Percentiles rank a stretch among this genome's conserved stretches.
Conservation (phyloP, 805 yeast species). For the Metschnikowia shivogae region DNA sequence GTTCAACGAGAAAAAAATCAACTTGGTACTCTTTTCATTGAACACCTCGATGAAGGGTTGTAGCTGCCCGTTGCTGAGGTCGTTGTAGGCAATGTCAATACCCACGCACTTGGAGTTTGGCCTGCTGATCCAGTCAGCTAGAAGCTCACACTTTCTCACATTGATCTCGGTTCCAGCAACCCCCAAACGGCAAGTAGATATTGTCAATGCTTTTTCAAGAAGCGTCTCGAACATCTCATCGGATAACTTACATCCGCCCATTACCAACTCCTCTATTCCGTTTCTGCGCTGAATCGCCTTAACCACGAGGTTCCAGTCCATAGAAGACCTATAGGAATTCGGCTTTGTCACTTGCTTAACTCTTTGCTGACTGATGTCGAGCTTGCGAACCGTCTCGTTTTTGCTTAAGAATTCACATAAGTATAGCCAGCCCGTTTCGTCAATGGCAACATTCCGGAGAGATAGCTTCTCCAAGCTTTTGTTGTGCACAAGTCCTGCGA, state of each 20-base stretch:
- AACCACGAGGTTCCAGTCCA: constrained; percentile 53
- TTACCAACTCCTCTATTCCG: constrained; percentile 55
- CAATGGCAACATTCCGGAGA: constrained; percentile 53
- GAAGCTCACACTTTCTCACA: constrained; percentile 33
- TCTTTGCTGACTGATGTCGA: constrained; percentile 56
- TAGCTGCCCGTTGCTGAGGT: constrained; percentile 44
- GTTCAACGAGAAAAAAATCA: constrained; percentile 51
- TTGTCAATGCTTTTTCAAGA: constrained; percentile 37
- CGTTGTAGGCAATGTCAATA: constrained; percentile 53
- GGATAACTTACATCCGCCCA: constrained; percentile 51
- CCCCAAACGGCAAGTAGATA: constrained; percentile 48
- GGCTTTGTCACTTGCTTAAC: constrained; percentile 44
- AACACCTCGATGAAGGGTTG: constrained; percentile 44
- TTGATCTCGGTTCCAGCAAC: constrained; percentile 51
- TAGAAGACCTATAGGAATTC: constrained; percentile 36
- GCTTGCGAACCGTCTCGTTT: constrained; percentile 42
- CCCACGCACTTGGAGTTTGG: constrained; percentile 47
- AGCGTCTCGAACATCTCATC: constrained; percentile 40
- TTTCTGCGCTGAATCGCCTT: constrained; percentile 41
- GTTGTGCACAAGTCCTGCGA: constrained; percentile 44
- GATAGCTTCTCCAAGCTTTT: constrained; percentile 48
- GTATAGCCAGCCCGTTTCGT: constrained; percentile 46
- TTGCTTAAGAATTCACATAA: constrained; percentile 46
- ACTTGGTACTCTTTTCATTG: constrained; percentile 28
- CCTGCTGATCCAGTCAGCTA: constrained; percentile 47